Percentiles rank a stretch among this genome's conserved stretches.
These are phyloP conservation scores for Boletus rubroflammeus DNA, from an alignment of 768 basidiomycete genomes.

Conservation along the genomic window DNA sequence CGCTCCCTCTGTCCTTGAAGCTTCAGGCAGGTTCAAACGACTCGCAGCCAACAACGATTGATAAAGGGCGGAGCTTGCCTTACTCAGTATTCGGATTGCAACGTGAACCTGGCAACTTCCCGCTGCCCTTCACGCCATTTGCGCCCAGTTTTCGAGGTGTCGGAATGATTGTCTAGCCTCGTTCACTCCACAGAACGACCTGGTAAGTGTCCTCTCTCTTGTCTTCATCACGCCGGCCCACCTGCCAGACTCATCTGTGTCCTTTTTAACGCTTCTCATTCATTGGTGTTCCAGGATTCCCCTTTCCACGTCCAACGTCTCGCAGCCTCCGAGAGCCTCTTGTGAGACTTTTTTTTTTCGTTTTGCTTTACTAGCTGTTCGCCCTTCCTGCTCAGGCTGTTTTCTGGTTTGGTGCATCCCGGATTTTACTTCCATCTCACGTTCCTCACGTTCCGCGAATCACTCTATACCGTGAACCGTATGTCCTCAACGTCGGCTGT, in stretches of 20 bases:
- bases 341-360: slow-evolving; percentile 3
- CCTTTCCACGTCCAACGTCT: background rate
- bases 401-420: slow-evolving; percentile 3
- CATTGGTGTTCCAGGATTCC: background rate
- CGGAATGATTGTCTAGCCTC: slow-evolving; percentile 23
- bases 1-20: slow-evolving; percentile 2
- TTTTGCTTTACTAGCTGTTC: slow-evolving; percentile 4
- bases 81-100: slow-evolving; percentile 13
- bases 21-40: slow-evolving; percentile 3
- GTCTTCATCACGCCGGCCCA: background rate
- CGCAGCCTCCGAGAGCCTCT: background rate
- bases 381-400: background rate
- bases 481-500: slow-evolving; percentile 22
- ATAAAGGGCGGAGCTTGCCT: slow-evolving; percentile 17
- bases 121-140: slow-evolving; percentile 20
- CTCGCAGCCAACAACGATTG: slow-evolving; percentile 7
- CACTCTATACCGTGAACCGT: slow-evolving; percentile 6
- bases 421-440: slow-evolving; percentile 10
- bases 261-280: background rate
- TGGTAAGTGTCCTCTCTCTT: slow-evolving; percentile 13
- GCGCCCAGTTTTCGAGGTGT: slow-evolving; percentile 5
- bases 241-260: background rate
- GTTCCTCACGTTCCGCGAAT: slow-evolving; percentile 3
- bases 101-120: slow-evolving; percentile 12
- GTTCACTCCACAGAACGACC: slow-evolving; percentile 9